phyloP scores from a whole-genome alignment of 257 asterid genomes.

The Cynanchum wilfordii region DNA sequence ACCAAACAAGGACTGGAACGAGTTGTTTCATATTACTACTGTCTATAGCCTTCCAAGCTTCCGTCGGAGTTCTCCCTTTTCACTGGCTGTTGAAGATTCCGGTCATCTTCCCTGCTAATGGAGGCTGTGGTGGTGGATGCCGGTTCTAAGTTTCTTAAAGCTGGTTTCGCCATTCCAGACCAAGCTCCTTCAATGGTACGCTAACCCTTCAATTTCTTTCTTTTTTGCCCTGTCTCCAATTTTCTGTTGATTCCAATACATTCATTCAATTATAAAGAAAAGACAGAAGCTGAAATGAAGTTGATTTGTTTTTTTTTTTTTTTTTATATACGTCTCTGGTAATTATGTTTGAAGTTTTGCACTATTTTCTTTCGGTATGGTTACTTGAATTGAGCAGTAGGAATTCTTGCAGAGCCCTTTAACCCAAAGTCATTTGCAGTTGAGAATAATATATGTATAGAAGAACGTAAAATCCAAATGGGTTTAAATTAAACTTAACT shows the following conservation, averaged over 20 bases:
- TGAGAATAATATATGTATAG: background rate
- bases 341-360: background rate
- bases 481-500: background rate
- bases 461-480: background rate
- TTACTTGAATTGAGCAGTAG: background rate
- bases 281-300: background rate
- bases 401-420: slow-evolving; percentile 4
- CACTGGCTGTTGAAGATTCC: background rate
- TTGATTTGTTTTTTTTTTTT: background rate
- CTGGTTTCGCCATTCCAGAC: slow-evolving; percentile 92
- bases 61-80: background rate
- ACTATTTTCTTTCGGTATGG: background rate
- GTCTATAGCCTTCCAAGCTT: background rate
- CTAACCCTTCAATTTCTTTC: background rate
- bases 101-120: slow-evolving; percentile 27
- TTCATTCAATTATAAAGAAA: background rate
- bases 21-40: background rate
- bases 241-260: background rate
- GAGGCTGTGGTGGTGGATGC: slow-evolving; percentile 94
- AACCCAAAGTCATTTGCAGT: background rate
- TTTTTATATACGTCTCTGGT: background rate
- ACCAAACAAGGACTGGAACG: background rate
- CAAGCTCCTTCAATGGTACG: slow-evolving; percentile 89
- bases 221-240: background rate
- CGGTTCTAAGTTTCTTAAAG: slow-evolving; percentile 77